These are phyloP conservation scores for Nicotiana noctiflora DNA, from an alignment of 257 asterid species.

Conservation along the genomic window DNA sequence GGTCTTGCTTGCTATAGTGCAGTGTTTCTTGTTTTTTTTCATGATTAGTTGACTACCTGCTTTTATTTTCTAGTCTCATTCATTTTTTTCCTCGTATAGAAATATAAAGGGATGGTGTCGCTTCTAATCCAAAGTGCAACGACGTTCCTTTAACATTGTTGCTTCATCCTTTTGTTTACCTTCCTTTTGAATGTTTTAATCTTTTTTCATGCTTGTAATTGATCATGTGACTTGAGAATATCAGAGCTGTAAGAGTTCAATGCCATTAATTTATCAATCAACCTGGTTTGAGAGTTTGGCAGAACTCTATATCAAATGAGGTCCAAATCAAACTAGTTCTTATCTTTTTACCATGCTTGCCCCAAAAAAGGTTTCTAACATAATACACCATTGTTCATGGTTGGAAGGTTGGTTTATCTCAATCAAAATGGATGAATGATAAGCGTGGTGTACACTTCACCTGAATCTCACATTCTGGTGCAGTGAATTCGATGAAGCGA, in stretches of 20 bases:
- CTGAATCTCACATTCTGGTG: conserved; percentile 1
- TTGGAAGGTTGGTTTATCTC: neutral
- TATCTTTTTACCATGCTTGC: neutral
- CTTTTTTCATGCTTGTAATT: neutral
- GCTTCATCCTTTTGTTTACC: neutral
- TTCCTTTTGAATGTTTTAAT: neutral
- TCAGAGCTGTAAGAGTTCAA: neutral
- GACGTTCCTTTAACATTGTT: neutral
- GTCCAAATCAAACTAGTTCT: neutral
- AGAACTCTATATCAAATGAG: neutral
- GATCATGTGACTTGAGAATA: neutral
- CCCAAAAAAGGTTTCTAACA: neutral
- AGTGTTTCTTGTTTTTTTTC: neutral
- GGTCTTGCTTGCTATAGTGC: neutral
- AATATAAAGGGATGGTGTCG: neutral
- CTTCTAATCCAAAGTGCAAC: neutral
- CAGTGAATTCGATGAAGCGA: conserved; percentile 49
- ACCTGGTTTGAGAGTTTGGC: neutral
- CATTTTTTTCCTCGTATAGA: neutral
- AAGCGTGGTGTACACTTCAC: neutral
- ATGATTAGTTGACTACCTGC: neutral
- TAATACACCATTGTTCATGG: neutral
- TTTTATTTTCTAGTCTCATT: neutral
- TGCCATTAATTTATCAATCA: neutral
- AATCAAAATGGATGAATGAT: neutral